Conservation (phyloP, 108 stramenopile genomes). For the Chaetoceros tenuissimus region DNA sequence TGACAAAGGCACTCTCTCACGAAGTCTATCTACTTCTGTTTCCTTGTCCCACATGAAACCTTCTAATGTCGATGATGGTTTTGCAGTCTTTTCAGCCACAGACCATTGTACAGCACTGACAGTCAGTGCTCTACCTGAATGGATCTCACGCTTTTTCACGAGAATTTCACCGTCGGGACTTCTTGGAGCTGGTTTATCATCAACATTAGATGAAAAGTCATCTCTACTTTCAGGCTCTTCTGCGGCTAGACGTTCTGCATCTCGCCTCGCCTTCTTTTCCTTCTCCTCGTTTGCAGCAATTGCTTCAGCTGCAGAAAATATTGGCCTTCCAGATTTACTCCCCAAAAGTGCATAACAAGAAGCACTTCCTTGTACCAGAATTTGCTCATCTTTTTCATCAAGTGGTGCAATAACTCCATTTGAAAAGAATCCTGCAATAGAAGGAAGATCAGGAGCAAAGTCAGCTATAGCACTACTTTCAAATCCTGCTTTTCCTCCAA, state of each 20-base stretch:
- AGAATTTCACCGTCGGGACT: slow-evolving; percentile 68
- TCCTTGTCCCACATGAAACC: slow-evolving; percentile 90
- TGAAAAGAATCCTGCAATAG: slow-evolving; percentile 64
- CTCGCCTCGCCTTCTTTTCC: slow-evolving; percentile 19
- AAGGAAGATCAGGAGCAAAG: slow-evolving; percentile 42
- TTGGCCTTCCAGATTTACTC: slow-evolving; percentile 60
- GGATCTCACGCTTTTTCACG: slow-evolving; percentile 64
- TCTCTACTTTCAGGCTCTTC: slow-evolving; percentile 22
- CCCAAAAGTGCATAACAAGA: slow-evolving; percentile 58
- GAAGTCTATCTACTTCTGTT: slow-evolving; percentile 75
- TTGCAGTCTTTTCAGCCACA: slow-evolving; percentile 78
- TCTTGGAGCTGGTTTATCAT: slow-evolving; percentile 46
- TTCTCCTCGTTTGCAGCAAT: slow-evolving; percentile 25
- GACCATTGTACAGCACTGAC: slow-evolving; percentile 83
- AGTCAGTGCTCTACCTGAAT: slow-evolving; percentile 72
- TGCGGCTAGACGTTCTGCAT: slow-evolving; percentile 24
- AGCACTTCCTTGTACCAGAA: slow-evolving; percentile 58
- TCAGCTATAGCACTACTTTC: slow-evolving; percentile 49
- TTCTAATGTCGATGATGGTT: slow-evolving; percentile 59
- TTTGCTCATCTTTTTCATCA: slow-evolving; percentile 23
- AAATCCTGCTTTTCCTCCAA: slow-evolving; percentile 63
- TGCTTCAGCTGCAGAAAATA: slow-evolving; percentile 41
- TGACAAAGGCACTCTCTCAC: slow-evolving; percentile 71
- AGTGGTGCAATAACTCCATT: slow-evolving; percentile 70
- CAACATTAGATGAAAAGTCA: slow-evolving; percentile 8